phyloP scores from a whole-genome alignment of 2,329 filamentous ascomycete genomes.

The Ophiognomonia clavigignenti-juglandacearum region DNA sequence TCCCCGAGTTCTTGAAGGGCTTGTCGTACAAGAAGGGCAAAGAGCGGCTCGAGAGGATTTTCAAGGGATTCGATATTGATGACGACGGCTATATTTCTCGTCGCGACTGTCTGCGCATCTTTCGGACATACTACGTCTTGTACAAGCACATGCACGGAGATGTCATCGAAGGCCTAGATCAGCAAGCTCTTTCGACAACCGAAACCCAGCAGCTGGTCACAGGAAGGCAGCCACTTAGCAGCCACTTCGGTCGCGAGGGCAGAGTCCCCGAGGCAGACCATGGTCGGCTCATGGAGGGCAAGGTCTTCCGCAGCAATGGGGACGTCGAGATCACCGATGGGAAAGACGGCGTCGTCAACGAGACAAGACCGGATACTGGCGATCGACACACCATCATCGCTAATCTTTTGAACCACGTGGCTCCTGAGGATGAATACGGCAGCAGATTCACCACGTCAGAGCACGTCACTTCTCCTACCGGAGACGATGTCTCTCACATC shows the following conservation, averaged over 20 bases:
- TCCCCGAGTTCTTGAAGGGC: constrained; percentile 84
- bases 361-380: constrained; percentile 56
- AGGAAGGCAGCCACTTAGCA: constrained; percentile 70
- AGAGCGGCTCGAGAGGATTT: constrained; percentile 68
- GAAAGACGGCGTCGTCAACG: constrained; percentile 50
- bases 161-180: constrained; percentile 71
- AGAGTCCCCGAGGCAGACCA: constrained; percentile 60
- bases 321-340: constrained; percentile 60
- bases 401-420: constrained; percentile 38
- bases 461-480: constrained; percentile 10
- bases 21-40: constrained; percentile 66
- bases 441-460: constrained; percentile 25
- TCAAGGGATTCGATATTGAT: constrained; percentile 88
- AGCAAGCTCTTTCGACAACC: constrained; percentile 70
- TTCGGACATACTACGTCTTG: constrained; percentile 85
- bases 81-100: constrained; percentile 80
- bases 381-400: constrained; percentile 57
- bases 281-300: constrained; percentile 60
- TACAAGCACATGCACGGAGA: constrained; percentile 88
- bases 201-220: constrained; percentile 73
- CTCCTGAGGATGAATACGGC: constrained; percentile 27
- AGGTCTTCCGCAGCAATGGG: constrained; percentile 57
- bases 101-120: constrained; percentile 85
- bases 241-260: constrained; percentile 68
- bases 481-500: constrained; percentile 10